phyloP scores from a whole-genome alignment of 1,284 basidiomycete species.

The Bjerkandera adusta region DNA sequence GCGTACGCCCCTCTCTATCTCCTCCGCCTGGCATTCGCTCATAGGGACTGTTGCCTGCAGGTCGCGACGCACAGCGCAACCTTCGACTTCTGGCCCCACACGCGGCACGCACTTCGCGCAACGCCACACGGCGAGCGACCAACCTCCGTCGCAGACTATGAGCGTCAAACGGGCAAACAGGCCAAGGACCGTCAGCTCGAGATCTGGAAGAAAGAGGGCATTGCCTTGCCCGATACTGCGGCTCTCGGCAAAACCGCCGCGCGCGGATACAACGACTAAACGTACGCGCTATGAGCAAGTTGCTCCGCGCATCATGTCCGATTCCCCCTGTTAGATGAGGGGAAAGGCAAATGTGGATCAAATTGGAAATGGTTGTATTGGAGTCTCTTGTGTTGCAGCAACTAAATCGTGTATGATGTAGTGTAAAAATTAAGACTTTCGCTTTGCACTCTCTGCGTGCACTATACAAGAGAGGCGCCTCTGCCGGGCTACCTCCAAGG shows the following conservation, averaged over 20 bases:
- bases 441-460: no score
- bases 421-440: no score
- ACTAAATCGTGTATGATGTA: no score
- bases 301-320: no score
- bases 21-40: not conserved
- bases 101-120: conserved; percentile 76
- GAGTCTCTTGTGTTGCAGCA: no score
- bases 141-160: conserved; percentile 73
- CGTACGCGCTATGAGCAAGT: not conserved
- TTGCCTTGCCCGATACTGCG: conserved; percentile 33
- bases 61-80: conserved; percentile 75
- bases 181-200: conserved; percentile 67
- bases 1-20: conserved; percentile 40
- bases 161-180: conserved; percentile 52
- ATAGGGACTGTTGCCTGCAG: conserved; percentile 30
- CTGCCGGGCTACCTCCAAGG: no score
- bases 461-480: no score
- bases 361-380: no score
- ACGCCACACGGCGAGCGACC: conserved; percentile 82
- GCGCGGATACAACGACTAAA: conserved; percentile 62
- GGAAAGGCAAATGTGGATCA: no score
- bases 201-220: conserved; percentile 61
- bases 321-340: no score
- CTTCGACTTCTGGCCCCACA: conserved; percentile 74
- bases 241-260: conserved; percentile 29